phyloP scores from a whole-genome alignment of 768 basidiomycete species.

The Pilatotrama ljubarskyi region DNA sequence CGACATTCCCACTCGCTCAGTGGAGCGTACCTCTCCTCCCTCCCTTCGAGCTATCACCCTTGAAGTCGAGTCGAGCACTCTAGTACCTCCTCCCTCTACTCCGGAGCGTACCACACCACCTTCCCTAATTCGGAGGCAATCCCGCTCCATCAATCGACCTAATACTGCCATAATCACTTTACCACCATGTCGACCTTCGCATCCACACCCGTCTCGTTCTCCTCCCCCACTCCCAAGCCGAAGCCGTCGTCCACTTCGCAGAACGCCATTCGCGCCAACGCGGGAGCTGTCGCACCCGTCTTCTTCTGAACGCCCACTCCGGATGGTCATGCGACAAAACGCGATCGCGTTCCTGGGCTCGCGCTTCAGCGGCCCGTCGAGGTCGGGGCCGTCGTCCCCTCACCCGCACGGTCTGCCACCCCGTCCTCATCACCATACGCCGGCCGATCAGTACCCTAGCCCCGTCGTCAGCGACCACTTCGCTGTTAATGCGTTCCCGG shows the following conservation, averaged over 20 bases:
- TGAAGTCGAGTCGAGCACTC: slow-evolving; percentile 1
- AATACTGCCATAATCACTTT: background rate
- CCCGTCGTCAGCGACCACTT: no score
- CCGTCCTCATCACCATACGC: no score
- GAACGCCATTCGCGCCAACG: slow-evolving; percentile 25
- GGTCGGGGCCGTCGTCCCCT: no score
- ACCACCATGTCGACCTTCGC: slow-evolving; percentile 14
- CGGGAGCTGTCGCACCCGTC: slow-evolving; percentile 25
- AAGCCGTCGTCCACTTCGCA: slow-evolving; percentile 22
- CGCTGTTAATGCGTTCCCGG: no score
- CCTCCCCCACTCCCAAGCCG: slow-evolving; percentile 18
- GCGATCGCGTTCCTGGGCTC: no score
- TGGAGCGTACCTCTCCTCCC: slow-evolving; percentile 1
- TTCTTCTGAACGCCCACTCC: slow-evolving; percentile 24
- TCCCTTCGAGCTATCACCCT: background rate
- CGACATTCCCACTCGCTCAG: slow-evolving; percentile 8
- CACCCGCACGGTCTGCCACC: no score
- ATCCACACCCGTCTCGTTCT: slow-evolving; percentile 13
- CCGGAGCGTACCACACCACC: background rate
- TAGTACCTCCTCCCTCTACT: background rate
- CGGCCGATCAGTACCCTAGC: no score
- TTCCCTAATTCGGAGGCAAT: background rate
- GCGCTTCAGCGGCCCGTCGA: no score
- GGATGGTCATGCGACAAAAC: background rate
- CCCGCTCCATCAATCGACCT: background rate